Evolutionary conservation across 1,284 basidiomycete species (phyloP).

Genomic region (Blastosporella zonata): DNA sequence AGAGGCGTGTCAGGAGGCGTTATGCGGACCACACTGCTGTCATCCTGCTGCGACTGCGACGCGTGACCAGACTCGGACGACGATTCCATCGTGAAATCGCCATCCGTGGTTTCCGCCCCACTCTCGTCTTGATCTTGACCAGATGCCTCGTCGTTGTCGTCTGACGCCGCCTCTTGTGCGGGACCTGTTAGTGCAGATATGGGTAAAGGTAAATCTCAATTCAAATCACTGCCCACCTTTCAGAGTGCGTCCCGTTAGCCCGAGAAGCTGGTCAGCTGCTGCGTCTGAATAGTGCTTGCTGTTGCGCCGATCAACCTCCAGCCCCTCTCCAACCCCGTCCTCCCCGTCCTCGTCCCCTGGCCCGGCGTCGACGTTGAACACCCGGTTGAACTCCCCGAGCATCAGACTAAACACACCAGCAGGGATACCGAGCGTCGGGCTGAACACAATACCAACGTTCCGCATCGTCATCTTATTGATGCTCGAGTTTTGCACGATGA

Average conservation of each 20-base stretch:
- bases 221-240: conserved; percentile 43
- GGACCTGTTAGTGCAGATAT: conserved; percentile 34
- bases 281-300: conserved; percentile 77
- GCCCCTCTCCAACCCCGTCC: conserved; percentile 31
- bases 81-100: conserved; percentile 51
- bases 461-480: conserved; percentile 99
- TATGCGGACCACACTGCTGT: conserved; percentile 23
- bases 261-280: conserved; percentile 75
- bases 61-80: conserved; percentile 44
- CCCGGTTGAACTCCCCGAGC: conserved; percentile 86
- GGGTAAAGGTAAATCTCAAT: conserved; percentile 15
- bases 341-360: conserved; percentile 33
- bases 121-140: conserved; percentile 69
- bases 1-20: conserved; percentile 38
- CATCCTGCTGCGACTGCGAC: conserved; percentile 23
- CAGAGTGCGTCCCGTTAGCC: conserved; percentile 64
- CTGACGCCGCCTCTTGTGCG: conserved; percentile 62
- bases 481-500: conserved; percentile 87
- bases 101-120: conserved; percentile 65
- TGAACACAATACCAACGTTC: conserved; percentile 98
- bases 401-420: conserved; percentile 93
- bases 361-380: conserved; percentile 76
- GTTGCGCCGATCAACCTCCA: conserved; percentile 58
- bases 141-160: conserved; percentile 58
- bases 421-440: conserved; percentile 91